Percentiles rank a stretch among this genome's conserved stretches.
These are phyloP conservation scores for Torulaspora pretoriensis DNA, from an alignment of 1,139 yeast genomes.

Conservation along the genomic window DNA sequence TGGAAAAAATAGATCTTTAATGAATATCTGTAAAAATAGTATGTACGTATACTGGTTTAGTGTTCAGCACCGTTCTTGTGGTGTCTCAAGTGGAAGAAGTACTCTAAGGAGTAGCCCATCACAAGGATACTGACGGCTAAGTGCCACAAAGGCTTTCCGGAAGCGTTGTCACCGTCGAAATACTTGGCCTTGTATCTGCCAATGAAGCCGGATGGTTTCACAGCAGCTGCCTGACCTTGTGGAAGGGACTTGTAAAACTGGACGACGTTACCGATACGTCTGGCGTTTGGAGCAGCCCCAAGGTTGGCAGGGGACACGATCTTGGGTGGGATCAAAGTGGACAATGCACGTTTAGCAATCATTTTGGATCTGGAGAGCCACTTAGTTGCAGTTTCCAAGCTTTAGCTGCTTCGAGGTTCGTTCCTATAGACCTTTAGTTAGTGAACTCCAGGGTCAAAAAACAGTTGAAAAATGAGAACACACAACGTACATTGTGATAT, in stretches of 20 bases:
- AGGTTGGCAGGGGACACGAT: conserved; percentile 94
- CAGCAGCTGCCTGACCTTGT: conserved; percentile 76
- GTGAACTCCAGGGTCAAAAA: conserved; percentile 5
- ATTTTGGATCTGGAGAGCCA: conserved; percentile 25
- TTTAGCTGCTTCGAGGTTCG: neutral
- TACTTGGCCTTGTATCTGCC: conserved; percentile 75
- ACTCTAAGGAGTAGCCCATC: conserved; percentile 88
- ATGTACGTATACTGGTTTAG: conserved; percentile 11
- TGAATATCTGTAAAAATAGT: conserved; percentile 10
- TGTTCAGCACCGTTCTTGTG: conserved; percentile 40
- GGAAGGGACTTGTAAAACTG: conserved; percentile 94
- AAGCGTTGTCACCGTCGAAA: conserved; percentile 73
- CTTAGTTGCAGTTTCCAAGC: neutral
- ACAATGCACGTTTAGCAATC: conserved; percentile 85
- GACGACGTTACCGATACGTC: conserved; percentile 94
- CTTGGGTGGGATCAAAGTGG: conserved; percentile 98
- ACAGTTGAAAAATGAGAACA: neutral
- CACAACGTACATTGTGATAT: conserved; percentile 3
- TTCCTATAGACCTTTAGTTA: conserved; percentile 1
- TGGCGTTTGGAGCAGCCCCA: conserved; percentile 93
- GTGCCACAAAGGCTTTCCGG: conserved; percentile 79
- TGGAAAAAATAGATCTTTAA: conserved; percentile 4
- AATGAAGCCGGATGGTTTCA: conserved; percentile 61
- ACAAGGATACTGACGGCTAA: conserved; percentile 64
- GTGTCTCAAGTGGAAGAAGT: conserved; percentile 80